A percentile compares a stretch with the other conserved stretches of the same genome.
Conservation (phyloP, 1,139 yeast genomes). For the Eremothecium cymbalariae region DNA sequence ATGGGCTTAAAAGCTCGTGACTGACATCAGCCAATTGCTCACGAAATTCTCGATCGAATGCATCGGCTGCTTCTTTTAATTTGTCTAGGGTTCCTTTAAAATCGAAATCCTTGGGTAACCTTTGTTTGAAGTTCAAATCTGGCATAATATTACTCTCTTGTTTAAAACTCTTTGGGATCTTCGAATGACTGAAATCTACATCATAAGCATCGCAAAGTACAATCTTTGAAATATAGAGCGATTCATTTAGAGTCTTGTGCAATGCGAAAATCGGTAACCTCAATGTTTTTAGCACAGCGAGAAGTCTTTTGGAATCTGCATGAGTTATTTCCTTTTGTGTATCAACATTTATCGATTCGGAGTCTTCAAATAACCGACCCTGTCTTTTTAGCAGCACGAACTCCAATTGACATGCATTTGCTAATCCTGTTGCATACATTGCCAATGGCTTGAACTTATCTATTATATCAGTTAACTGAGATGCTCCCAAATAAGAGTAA, state of each 20-base stretch:
- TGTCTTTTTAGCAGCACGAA: slow-evolving; percentile 34
- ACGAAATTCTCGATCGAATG: slow-evolving; percentile 32
- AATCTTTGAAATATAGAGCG: slow-evolving; percentile 31
- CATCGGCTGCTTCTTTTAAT: slow-evolving; percentile 30
- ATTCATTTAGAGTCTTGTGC: slow-evolving; percentile 30
- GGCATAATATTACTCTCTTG: slow-evolving; percentile 12
- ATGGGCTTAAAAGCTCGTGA: slow-evolving; percentile 34
- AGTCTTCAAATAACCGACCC: slow-evolving; percentile 15
- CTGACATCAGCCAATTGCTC: slow-evolving; percentile 28
- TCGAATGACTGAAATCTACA: slow-evolving; percentile 27
- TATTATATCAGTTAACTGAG: slow-evolving; percentile 34
- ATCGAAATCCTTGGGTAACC: slow-evolving; percentile 20
- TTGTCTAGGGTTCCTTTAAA: slow-evolving; percentile 28
- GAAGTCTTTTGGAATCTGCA: slow-evolving; percentile 32
- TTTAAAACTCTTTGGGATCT: slow-evolving; percentile 17
- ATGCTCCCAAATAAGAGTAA: slow-evolving; percentile 40
- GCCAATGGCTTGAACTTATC: slow-evolving; percentile 32
- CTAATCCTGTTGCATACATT: slow-evolving; percentile 36
- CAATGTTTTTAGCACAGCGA: slow-evolving; percentile 31
- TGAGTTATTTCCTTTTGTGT: slow-evolving; percentile 32
- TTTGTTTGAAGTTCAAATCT: slow-evolving; percentile 13
- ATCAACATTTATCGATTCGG: slow-evolving; percentile 16
- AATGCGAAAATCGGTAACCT: slow-evolving; percentile 32
- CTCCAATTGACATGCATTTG: slow-evolving; percentile 43
- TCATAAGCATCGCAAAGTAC: slow-evolving; percentile 37